Conservation (phyloP, 331 rosid species). For the Acacia pycnantha region DNA sequence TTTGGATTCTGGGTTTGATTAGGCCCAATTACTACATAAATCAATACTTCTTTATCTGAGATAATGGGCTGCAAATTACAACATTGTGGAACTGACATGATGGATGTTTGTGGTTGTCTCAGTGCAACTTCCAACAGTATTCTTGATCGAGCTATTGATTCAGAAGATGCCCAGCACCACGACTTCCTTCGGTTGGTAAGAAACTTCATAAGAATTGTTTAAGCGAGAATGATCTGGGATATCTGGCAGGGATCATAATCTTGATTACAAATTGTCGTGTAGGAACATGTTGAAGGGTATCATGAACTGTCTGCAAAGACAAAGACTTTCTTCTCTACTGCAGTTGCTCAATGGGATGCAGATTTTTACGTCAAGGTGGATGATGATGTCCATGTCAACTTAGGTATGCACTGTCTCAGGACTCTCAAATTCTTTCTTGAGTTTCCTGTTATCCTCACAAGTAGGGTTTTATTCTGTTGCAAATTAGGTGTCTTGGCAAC, state of each 20-base stretch:
- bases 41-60: background rate
- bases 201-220: constrained; percentile 11
- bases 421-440: constrained; percentile 10
- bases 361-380: constrained; percentile 96
- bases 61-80: background rate
- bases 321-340: constrained; percentile 85
- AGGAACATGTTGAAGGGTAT: constrained; percentile 98
- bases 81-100: constrained; percentile 38
- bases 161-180: constrained; percentile 83
- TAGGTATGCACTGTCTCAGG: constrained; percentile 51
- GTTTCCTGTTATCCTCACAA: constrained; percentile 19
- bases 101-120: constrained; percentile 30
- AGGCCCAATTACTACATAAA: background rate
- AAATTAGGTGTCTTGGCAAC: constrained; percentile 79
- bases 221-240: constrained; percentile 19
- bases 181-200: constrained; percentile 98
- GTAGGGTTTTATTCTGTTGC: constrained; percentile 16
- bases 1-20: background rate
- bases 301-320: constrained; percentile 97
- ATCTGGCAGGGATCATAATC: constrained; percentile 19
- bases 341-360: constrained; percentile 89
- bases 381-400: constrained; percentile 98
- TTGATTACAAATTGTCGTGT: constrained; percentile 33
- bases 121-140: constrained; percentile 99
- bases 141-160: constrained; percentile 96